phyloP scores from a whole-genome alignment of 2,329 filamentous ascomycete genomes.

The Botrytis cinerea region DNA sequence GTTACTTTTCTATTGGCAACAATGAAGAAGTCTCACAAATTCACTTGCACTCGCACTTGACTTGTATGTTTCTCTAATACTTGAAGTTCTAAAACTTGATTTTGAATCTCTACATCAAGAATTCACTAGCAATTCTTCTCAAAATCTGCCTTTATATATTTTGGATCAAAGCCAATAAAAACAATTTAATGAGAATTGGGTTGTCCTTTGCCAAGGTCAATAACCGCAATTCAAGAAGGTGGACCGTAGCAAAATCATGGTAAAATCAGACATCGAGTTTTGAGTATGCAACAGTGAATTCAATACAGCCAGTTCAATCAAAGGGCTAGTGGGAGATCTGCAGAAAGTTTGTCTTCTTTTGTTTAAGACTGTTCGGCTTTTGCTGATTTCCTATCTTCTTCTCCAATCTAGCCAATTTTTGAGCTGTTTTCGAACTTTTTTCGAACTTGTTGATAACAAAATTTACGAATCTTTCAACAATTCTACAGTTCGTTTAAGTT shows the following conservation, averaged over 20 bases:
- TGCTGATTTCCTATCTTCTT: not conserved
- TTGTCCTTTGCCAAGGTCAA: not conserved
- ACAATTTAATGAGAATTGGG: not conserved
- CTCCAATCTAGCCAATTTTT: not conserved
- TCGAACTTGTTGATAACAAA: not conserved
- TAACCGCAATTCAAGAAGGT: not conserved
- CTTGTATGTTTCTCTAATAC: not conserved
- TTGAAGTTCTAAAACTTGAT: not conserved
- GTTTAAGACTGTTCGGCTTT: not conserved
- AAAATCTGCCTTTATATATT: not conserved
- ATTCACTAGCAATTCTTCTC: not conserved
- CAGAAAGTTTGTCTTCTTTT: not conserved
- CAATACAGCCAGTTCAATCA: not conserved
- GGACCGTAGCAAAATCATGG: no score
- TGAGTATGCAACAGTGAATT: not conserved
- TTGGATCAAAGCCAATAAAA: not conserved
- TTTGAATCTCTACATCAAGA: not conserved
- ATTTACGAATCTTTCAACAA: not conserved
- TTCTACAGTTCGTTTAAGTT: not conserved
- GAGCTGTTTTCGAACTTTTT: not conserved
- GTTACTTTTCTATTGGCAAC: not conserved
- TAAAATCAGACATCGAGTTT: not conserved
- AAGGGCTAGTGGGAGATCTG: not conserved
- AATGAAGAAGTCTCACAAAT: not conserved
- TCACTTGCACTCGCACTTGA: not conserved